These are phyloP conservation scores for Suhomyces bokatorum DNA, from an alignment of 1,139 yeast species.

Conservation along the genomic window DNA sequence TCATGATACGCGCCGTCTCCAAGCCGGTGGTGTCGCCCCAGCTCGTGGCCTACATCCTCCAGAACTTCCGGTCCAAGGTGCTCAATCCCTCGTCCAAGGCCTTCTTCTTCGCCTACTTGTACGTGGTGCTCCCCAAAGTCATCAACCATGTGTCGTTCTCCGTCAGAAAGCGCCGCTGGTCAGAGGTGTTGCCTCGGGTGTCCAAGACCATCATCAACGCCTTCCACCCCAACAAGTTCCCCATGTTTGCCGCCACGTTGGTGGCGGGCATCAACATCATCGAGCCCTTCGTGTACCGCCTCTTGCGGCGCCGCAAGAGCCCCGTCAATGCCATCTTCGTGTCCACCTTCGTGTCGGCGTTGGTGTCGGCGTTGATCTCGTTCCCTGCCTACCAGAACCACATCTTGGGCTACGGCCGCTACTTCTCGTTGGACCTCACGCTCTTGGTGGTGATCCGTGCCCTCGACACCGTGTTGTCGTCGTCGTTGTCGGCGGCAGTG, in stretches of 20 bases:
- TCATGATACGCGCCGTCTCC: neutral
- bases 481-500: conserved; percentile 22
- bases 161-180: conserved; percentile 16
- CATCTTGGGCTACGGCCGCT: conserved; percentile 30
- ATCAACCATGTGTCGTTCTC: conserved; percentile 21
- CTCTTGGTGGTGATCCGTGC: conserved; percentile 40
- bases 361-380: conserved; percentile 28
- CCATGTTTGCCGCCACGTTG: conserved; percentile 33
- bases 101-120: conserved; percentile 37
- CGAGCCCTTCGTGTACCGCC: conserved; percentile 31
- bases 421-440: conserved; percentile 36
- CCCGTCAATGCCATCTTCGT: conserved; percentile 27
- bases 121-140: conserved; percentile 35
- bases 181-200: conserved; percentile 16
- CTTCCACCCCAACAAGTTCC: conserved; percentile 31
- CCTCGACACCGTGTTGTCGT: conserved; percentile 33
- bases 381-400: conserved; percentile 36
- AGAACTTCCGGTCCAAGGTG: conserved; percentile 2
- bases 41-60: conserved; percentile 4
- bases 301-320: conserved; percentile 16
- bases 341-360: conserved; percentile 33
- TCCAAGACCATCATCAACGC: conserved; percentile 23
- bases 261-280: conserved; percentile 30
- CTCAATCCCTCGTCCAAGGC: conserved; percentile 26
- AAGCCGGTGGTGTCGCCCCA: neutral